Conservation (phyloP, 2,329 filamentous ascomycete genomes). For the Monilinia fructigena region DNA sequence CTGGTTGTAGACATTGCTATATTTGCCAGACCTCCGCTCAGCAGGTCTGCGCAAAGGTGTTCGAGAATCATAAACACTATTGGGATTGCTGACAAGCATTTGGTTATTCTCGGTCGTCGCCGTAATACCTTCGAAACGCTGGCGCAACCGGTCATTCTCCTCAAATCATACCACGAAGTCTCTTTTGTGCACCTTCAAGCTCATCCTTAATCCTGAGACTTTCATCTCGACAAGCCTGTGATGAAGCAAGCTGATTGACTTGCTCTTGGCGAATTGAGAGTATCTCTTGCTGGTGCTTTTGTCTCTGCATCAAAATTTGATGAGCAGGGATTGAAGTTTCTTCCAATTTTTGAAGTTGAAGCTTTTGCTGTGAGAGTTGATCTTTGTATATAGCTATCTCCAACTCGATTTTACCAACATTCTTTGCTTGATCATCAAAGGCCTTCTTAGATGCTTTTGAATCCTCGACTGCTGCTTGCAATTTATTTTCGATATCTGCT, state of each 20-base stretch:
- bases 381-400: slow-evolving; percentile 9
- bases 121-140: background rate
- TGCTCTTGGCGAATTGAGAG: slow-evolving; percentile 5
- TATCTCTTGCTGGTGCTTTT: slow-evolving; percentile 14
- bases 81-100: background rate
- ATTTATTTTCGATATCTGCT: background rate
- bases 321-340: background rate
- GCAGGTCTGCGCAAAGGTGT: slow-evolving; percentile 13
- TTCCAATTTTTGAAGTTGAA: slow-evolving; percentile 15
- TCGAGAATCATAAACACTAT: background rate
- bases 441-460: background rate
- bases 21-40: slow-evolving; percentile 9
- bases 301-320: background rate
- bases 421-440: background rate
- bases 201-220: background rate
- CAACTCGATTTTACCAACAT: background rate
- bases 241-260: background rate
- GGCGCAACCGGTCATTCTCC: slow-evolving; percentile 13
- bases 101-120: background rate
- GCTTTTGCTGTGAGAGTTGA: slow-evolving; percentile 14
- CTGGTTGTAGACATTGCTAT: background rate
- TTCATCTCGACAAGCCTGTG: slow-evolving; percentile 1
- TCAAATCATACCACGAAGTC: background rate
- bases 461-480: slow-evolving; percentile 3
- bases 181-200: slow-evolving; percentile 1